Base-by-base conservation (phyloP, 2,329 filamentous ascomycete genomes). In the Xylaria sp. region DNA sequence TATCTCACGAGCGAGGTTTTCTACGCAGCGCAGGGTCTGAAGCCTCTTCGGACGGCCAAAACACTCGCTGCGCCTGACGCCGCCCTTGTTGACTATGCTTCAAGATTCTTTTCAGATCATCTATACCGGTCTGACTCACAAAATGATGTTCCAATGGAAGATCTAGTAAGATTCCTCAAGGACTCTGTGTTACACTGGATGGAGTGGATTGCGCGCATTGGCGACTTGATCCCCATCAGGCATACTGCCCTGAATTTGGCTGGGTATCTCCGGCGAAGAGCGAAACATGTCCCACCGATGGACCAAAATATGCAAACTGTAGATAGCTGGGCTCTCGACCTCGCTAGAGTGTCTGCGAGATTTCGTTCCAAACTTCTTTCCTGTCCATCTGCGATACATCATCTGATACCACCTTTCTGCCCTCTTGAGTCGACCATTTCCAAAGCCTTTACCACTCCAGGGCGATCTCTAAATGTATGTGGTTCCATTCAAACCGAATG, bases 81-180 rank as follows among this genome's bases (percentile, higher is more conserved):
- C 18, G 48, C 68, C n/a, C 63, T 75, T 55, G 59, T 74, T 8
- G 69, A 74, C 34, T 78, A 79, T 28, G 73, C 77, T n/a, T 66
- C 56, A 6, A 63, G 48, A 15, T 75, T 72, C 59, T 77, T 77
- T 56, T 74, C 76, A 20, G 73, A 77, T 3, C 76, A 78, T 63
- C 31, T 78, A 0, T 74, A 65, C 41, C 68, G 65, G 37, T 67
- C 67, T 23, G 73, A 69, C 15, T 70, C 74, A 3, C 50, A 69
- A 15, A 69, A 75, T 28, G 59, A 73, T 51, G 55, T 50, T 1
- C 56, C 76, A 15, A 76, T 89, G 87, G 71, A 91, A 86, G 44
- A 91, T 78, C 69, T 90, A 83, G 18, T 90, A 81, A 9, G 88
- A 85, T 80, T 93, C 86, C 74, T 91, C 84, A 23, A 91, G 80